Base-by-base conservation (phyloP, 768 basidiomycete genomes). In the Trametes cinnabarina region DNA sequence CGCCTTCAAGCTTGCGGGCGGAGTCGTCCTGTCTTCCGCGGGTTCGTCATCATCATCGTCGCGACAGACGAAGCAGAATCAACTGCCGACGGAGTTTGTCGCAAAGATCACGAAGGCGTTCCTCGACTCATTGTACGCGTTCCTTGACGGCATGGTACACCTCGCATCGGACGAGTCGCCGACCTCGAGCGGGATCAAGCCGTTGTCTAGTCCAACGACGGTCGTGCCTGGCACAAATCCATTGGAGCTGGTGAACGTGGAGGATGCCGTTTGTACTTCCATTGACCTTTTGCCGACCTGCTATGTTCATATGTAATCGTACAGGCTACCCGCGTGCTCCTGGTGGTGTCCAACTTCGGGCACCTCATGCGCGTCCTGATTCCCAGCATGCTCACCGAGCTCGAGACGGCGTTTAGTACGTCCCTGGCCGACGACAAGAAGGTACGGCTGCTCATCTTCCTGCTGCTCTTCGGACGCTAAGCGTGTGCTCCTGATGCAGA, bases 301-400 rank as follows among this genome's bases (percentile, higher is more conserved):
- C 9, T 46, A 11, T 7, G 30, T 52, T 47, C n/a, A n/a, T n/a
- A n/a, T n/a, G n/a, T n/a, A n/a, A n/a, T n/a, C n/a, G n/a, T 41
- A n/a, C 61, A 97, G 95, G 90, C 96, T 67, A 89, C 82, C 14
- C 85, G 96, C 43, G 78, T 95, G 44, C 79, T 99, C 15, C 76
- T 98, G 39, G 92, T 97, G 40, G 78, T 98, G 30, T 92, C 93
- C 15, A 98, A 98, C 69, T 85, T 98, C 63, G 82, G 81, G 12
- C 82, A 92, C 65, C 79, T 99, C 25, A 83, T 84, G 54, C 81
- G 80, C 54, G 73, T 76, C 0, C 73, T 90, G 32, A 82, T 98
- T 22, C 92, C 94, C 0, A 82, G 76, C 58, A 87, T 98, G 84
- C 79, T 94, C 47, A 79, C 76, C 50, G 88, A 94, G 64, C 80